These are phyloP conservation scores for Albifimbria verrucaria DNA, from an alignment of 2,329 filamentous ascomycete species.

Conservation along the genomic window DNA sequence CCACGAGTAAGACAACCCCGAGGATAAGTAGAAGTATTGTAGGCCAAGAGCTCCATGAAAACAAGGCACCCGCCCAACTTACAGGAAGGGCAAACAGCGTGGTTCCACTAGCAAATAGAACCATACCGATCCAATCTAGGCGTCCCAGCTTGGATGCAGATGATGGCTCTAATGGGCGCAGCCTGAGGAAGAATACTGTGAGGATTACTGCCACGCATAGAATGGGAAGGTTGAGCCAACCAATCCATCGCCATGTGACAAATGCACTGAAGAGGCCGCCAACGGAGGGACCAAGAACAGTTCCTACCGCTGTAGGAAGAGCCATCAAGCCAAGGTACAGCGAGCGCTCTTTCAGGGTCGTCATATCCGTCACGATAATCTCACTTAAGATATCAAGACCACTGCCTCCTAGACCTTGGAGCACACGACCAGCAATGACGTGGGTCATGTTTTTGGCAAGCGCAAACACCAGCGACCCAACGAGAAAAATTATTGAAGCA, in stretches of 20 bases:
- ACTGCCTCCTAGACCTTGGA: neutral
- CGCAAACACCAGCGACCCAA: neutral
- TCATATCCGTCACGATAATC: constrained; percentile 30
- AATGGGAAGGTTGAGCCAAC: constrained; percentile 14
- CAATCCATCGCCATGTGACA: constrained; percentile 28
- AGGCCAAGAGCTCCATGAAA: constrained; percentile 27
- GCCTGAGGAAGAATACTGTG: constrained; percentile 18
- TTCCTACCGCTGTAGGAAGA: constrained; percentile 17
- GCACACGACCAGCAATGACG: neutral
- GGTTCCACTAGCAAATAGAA: constrained; percentile 19
- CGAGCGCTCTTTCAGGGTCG: constrained; percentile 26
- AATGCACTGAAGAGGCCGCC: constrained; percentile 21
- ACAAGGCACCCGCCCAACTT: constrained; percentile 30
- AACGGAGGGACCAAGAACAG: constrained; percentile 19
- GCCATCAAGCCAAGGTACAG: constrained; percentile 21
- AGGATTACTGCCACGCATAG: constrained; percentile 5
- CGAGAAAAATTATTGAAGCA: neutral
- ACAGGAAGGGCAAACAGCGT: constrained; percentile 24
- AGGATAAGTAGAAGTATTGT: constrained; percentile 29
- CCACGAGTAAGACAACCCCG: constrained; percentile 20
- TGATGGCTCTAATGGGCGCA: constrained; percentile 5
- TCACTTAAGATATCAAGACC: neutral
- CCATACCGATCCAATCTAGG: constrained; percentile 32
- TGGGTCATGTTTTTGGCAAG: neutral
- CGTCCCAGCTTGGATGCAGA: constrained; percentile 12